Evolutionary conservation across 495 filamentous ascomycete species (phyloP).

Genomic region (Neurospora sp.): DNA sequence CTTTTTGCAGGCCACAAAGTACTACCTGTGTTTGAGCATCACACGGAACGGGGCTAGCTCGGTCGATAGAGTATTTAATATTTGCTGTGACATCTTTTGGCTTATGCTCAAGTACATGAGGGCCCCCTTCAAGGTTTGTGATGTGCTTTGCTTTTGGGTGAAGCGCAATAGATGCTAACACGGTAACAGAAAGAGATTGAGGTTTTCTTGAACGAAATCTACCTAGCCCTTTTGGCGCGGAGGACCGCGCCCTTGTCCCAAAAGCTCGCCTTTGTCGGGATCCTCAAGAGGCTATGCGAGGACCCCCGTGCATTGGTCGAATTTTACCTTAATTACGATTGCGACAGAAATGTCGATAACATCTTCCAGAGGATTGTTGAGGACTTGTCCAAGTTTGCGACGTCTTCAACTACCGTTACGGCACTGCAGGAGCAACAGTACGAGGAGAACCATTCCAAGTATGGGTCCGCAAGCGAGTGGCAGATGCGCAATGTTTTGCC

Average conservation of each 20-base stretch:
- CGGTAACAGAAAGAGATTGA: constrained; percentile 78
- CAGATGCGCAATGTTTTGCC: constrained; percentile 74
- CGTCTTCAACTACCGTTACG: constrained; percentile 61
- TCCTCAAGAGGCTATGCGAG: constrained; percentile 71
- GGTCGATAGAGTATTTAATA: constrained; percentile 83
- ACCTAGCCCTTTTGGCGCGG: constrained; percentile 85
- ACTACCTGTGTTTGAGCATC: constrained; percentile 87
- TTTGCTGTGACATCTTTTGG: constrained; percentile 97
- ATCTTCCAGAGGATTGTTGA: constrained; percentile 95
- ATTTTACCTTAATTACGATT: constrained; percentile 97
- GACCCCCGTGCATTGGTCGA: constrained; percentile 89
- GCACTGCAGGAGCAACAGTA: constrained; percentile 72
- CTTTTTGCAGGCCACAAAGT: constrained; percentile 91
- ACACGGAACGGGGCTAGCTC: constrained; percentile 92
- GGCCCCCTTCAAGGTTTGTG: constrained; percentile 74
- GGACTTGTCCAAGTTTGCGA: constrained; percentile 76
- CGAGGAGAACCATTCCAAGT: constrained; percentile 62
- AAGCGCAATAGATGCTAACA: constrained; percentile 10
- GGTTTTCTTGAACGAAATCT: constrained; percentile 96
- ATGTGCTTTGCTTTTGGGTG: background rate
- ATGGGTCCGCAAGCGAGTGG: constrained; percentile 56
- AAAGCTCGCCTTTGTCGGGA: constrained; percentile 81
- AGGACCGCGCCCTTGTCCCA: constrained; percentile 78
- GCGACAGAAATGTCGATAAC: constrained; percentile 88
- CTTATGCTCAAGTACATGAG: constrained; percentile 89